Percentiles rank a stretch among this genome's conserved stretches.
Conservation (phyloP, 169 alveolate genomes). For the Babesia caballi region DNA sequence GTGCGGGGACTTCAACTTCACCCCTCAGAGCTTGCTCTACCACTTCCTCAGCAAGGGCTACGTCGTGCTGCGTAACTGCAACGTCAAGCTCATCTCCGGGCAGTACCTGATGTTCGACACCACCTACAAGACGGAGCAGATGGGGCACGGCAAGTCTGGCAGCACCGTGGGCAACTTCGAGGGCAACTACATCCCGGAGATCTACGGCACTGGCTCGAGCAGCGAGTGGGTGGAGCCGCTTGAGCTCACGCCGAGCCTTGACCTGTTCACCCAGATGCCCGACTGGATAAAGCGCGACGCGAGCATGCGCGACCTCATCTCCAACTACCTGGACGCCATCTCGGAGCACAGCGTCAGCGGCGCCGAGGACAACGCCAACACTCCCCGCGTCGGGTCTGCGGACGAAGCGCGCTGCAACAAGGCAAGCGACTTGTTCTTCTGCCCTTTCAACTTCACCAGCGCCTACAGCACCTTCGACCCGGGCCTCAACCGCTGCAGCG, state of each 20-base stretch:
- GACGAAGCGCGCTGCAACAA: not conserved
- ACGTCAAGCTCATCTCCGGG: conserved; percentile 67
- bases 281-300: conserved; percentile 10
- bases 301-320: not conserved
- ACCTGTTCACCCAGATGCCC: conserved; percentile 9
- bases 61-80: conserved; percentile 64
- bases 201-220: conserved; percentile 21
- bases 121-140: conserved; percentile 49
- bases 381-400: not conserved
- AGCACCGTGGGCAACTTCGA: conserved; percentile 52
- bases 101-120: conserved; percentile 75
- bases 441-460: conserved; percentile 56
- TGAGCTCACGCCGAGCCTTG: not conserved
- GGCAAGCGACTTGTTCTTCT: conserved; percentile 25
- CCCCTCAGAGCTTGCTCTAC: conserved; percentile 75
- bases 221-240: conserved; percentile 24
- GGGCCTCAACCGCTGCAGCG: conserved; percentile 31
- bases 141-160: conserved; percentile 56
- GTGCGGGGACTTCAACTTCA: conserved; percentile 77
- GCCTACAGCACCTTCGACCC: conserved; percentile 54
- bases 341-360: not conserved
- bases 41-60: conserved; percentile 68
- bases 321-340: not conserved
- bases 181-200: conserved; percentile 41
- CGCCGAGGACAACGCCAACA: not conserved